Percentiles rank a stretch among this genome's conserved stretches.
phyloP scores from a whole-genome alignment of 2,329 filamentous ascomycete species.

The Furcasterigmium furcatum region DNA sequence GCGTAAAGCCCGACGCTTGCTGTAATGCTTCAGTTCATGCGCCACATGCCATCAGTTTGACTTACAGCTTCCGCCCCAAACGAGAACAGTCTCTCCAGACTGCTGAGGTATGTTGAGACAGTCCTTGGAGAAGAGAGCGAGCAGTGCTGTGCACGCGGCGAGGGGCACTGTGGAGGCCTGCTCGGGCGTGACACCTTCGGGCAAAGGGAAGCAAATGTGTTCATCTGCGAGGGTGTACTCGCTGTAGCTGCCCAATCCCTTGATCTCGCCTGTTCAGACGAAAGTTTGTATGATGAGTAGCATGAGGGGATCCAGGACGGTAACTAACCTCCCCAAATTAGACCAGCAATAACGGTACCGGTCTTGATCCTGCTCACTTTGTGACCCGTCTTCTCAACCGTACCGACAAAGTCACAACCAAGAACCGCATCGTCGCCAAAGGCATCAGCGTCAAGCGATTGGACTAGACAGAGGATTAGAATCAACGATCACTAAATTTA shows the following conservation, averaged over 20 bases:
- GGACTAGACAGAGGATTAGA: conserved; percentile 16
- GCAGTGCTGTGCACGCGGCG: conserved; percentile 31
- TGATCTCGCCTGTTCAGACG: conserved; percentile 15
- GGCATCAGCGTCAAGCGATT: conserved; percentile 27
- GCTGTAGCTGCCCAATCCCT: conserved; percentile 31
- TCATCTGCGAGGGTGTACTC: conserved; percentile 37
- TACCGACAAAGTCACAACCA: conserved; percentile 32
- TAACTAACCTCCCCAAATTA: conserved; percentile 22
- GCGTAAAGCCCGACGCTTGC: conserved; percentile 33
- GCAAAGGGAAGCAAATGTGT: conserved; percentile 34
- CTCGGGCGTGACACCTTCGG: conserved; percentile 19
- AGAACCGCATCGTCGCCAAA: conserved; percentile 33
- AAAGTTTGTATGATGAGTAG: neutral
- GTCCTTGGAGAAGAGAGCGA: conserved; percentile 33
- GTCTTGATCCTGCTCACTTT: conserved; percentile 10
- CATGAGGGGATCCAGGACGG: no score
- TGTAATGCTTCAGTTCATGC: conserved; percentile 5
- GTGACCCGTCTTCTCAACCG: conserved; percentile 25
- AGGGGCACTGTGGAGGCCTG: conserved; percentile 34
- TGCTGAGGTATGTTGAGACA: conserved; percentile 27
- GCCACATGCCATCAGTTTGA: neutral
- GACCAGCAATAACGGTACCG: conserved; percentile 17
- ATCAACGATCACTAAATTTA: no score
- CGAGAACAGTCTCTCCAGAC: conserved; percentile 21
- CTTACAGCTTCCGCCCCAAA: conserved; percentile 41